Evolutionary conservation across 768 basidiomycete species (phyloP).

Genomic region (Mycena metata): DNA sequence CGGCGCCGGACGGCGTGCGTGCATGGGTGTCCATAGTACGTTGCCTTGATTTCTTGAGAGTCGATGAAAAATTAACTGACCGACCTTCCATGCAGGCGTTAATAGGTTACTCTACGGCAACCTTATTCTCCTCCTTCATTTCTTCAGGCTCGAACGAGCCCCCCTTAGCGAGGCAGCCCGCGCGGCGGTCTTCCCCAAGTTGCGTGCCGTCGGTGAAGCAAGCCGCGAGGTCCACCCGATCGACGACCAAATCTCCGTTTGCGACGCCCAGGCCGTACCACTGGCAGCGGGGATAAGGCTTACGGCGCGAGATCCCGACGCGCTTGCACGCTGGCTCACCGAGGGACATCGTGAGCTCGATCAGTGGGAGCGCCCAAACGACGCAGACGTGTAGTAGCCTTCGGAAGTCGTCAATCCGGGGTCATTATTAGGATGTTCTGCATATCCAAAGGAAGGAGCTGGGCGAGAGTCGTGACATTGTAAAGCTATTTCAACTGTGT

Average conservation of each 20-base stretch:
- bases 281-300: slow-evolving; percentile 28
- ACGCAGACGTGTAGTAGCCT: not conserved
- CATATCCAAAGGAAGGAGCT: not conserved
- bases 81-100: not conserved
- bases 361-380: slow-evolving; percentile 22
- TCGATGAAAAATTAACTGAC: not conserved
- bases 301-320: slow-evolving; percentile 17
- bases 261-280: slow-evolving; percentile 27
- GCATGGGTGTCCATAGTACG: slow-evolving; percentile 31
- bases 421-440: not conserved
- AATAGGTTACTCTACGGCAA: slow-evolving; percentile 23
- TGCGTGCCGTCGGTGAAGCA: slow-evolving; percentile 22
- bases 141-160: slow-evolving; percentile 28
- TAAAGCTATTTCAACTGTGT: not conserved
- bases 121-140: slow-evolving; percentile 28
- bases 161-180: slow-evolving; percentile 12
- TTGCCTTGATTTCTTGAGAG: not conserved
- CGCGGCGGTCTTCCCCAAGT: slow-evolving; percentile 17
- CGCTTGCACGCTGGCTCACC: slow-evolving; percentile 23
- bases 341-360: slow-evolving; percentile 28
- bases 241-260: slow-evolving; percentile 26
- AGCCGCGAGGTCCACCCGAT: slow-evolving; percentile 31
- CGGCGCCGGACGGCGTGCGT: slow-evolving; percentile 26
- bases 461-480: not conserved
- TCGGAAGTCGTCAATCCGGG: not conserved